Evolutionary conservation across 108 stramenopile species (phyloP).

Genomic region (Thalassiosira profunda): DNA sequence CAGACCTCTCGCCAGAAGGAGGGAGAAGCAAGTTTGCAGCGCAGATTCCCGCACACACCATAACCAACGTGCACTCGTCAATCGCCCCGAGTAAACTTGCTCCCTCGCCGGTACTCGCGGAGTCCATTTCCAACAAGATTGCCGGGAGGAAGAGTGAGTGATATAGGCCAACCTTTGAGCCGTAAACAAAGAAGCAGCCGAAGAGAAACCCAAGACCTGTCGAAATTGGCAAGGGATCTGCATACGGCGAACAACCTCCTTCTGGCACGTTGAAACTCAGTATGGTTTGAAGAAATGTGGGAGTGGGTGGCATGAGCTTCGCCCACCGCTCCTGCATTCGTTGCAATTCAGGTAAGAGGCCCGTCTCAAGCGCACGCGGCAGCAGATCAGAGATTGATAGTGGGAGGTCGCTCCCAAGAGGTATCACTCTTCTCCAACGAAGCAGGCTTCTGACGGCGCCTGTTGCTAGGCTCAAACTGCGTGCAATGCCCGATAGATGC

Average conservation of each 20-base stretch:
- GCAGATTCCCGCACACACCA: conserved; percentile 85
- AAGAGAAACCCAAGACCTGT: conserved; percentile 40
- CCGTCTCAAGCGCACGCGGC: no score
- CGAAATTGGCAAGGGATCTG: conserved; percentile 13
- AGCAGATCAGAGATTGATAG: no score
- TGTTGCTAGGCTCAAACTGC: conserved; percentile 10
- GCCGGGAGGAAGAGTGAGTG: conserved; percentile 75
- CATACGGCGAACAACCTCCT: no score
- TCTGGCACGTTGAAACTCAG: no score
- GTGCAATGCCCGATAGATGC: conserved; percentile 21
- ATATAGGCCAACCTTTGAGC: conserved; percentile 83
- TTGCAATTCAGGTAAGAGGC: no score
- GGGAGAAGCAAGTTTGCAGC: conserved; percentile 51
- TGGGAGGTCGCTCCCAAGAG: background rate
- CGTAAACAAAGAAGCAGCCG: conserved; percentile 71
- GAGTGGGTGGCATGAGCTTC: no score
- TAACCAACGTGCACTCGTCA: conserved; percentile 75
- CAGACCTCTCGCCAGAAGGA: conserved; percentile 1
- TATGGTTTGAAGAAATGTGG: no score
- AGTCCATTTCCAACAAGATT: conserved; percentile 86
- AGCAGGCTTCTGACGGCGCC: conserved; percentile 27
- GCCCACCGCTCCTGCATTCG: no score
- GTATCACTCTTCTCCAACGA: conserved; percentile 16
- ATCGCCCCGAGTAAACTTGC: conserved; percentile 72
- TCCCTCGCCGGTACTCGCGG: conserved; percentile 25